These are phyloP conservation scores for Pharus latifolius DNA, from an alignment of 176 grass and related monocot genomes.

Conservation along the genomic window DNA sequence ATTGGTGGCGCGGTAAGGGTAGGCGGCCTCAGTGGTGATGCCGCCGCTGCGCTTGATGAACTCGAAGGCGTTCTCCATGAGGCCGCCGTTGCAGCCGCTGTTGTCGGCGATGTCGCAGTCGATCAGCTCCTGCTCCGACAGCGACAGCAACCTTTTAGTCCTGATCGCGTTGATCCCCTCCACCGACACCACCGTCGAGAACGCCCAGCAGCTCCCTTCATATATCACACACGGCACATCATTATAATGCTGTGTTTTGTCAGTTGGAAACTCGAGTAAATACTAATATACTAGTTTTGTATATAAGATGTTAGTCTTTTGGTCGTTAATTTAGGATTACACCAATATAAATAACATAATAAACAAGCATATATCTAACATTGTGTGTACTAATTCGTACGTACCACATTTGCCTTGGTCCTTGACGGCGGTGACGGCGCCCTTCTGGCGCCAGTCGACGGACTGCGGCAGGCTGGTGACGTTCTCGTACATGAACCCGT, in stretches of 20 bases:
- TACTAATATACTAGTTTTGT: too few species aligned
- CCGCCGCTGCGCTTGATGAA: conserved; percentile 53
- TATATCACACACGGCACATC: too few species aligned
- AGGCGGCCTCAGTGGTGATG: conserved; percentile 46
- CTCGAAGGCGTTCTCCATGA: conserved; percentile 80
- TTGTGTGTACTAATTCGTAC: not conserved
- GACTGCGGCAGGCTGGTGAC: conserved; percentile 13
- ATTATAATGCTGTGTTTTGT: too few species aligned
- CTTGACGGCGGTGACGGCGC: conserved; percentile 60
- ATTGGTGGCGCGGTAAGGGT: conserved; percentile 53
- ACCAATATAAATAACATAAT: too few species aligned
- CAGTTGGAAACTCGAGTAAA: too few species aligned
- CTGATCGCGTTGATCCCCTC: conserved; percentile 74
- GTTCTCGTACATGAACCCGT: conserved; percentile 47
- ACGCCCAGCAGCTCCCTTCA: conserved; percentile 57
- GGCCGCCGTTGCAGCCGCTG: conserved; percentile 46
- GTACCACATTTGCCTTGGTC: conserved; percentile 62
- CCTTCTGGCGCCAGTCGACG: conserved; percentile 52
- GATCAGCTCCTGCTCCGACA: conserved; percentile 79
- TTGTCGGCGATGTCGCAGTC: conserved; percentile 59
- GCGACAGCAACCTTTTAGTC: conserved; percentile 34
- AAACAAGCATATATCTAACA: too few species aligned
- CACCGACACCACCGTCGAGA: conserved; percentile 57
- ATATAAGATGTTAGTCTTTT: too few species aligned
- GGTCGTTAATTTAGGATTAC: too few species aligned